Evolutionary conservation across 1,139 yeast genomes (phyloP), one percentile per base, ranked within the genome.

Genomic region (Casaregolazyma lundiana): DNA sequence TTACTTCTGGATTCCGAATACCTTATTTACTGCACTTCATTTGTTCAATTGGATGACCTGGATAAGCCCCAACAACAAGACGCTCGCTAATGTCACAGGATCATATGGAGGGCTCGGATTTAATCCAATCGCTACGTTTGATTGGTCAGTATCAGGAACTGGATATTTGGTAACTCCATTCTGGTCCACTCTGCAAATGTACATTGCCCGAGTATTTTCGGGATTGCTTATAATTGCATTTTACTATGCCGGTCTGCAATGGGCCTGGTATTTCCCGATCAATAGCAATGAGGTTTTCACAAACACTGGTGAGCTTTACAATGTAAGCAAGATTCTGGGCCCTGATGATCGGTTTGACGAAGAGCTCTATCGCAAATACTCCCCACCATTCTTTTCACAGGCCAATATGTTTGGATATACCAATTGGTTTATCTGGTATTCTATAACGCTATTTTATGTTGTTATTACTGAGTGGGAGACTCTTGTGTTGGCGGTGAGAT

Each of bases 41-140:
- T 63, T 66, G 6, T 80, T 80, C 64, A 78, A 76, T 59, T 79
- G 84, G 84, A 72, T 75, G 60, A 73, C 80, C 3, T 80, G 85
- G 85, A 77, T 79, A 43, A 65, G 70, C 2, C 84, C 84, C 16
- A 55, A 71, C 30, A 79, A 77, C 58, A 68, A 74, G 53, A 72
- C 73, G 49, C 62, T 81, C 38, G 82, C 80, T 3, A 65, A 68
- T n/a, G 66, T 81, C 37, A 76, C 81, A 2, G 87, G 87, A 2
- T 77, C 45, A 72, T 60, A 71, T 4, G 48, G 59, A 15, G 84
- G 84, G 9, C 56, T 78, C 20, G 83, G 83, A 1, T 55, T 78
- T 39, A 77, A 77, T 54, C 84, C 83, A 7, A 57, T 73, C 43
- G 61, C 80, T 1, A 77, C 46, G 40, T 74, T 78, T 56, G 82